Conservation (phyloP, 805 yeast species). For the Candida yuanshanica region DNA sequence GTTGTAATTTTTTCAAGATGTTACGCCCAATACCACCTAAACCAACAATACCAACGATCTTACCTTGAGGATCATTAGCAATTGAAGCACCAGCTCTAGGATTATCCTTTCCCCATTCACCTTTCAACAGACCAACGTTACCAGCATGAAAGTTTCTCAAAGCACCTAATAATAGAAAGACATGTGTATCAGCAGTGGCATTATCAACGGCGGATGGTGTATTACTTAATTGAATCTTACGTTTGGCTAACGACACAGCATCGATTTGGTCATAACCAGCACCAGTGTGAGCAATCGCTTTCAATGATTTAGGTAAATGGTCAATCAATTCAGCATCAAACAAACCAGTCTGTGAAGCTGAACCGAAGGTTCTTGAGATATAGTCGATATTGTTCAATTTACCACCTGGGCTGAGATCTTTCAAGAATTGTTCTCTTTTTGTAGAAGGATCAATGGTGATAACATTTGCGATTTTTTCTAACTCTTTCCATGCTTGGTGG, state of each 20-base stretch:
- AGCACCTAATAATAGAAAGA: conserved; percentile 56
- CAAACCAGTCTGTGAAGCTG: conserved; percentile 50
- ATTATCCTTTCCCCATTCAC: conserved; percentile 52
- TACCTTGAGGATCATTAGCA: conserved; percentile 74
- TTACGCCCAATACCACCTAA: conserved; percentile 90
- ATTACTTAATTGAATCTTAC: conserved; percentile 60
- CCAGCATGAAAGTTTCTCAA: conserved; percentile 64
- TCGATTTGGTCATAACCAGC: conserved; percentile 78
- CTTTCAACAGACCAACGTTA: conserved; percentile 44
- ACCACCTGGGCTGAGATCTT: conserved; percentile 25
- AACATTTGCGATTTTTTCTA: conserved; percentile 41
- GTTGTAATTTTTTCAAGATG: conserved; percentile 61
- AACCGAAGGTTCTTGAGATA: conserved; percentile 48
- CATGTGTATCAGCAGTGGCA: conserved; percentile 70
- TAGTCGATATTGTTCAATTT: conserved; percentile 28
- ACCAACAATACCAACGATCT: conserved; percentile 75
- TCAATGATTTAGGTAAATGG: conserved; percentile 48
- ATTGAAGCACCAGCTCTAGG: conserved; percentile 44
- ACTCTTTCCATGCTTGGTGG: conserved; percentile 57
- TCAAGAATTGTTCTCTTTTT: conserved; percentile 31
- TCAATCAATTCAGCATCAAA: conserved; percentile 57
- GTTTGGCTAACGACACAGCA: conserved; percentile 42
- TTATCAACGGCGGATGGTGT: conserved; percentile 61
- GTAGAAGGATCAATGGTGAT: conserved; percentile 35
- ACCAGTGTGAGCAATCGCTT: conserved; percentile 55